These are phyloP conservation scores for Heterobasidion annosum DNA, from an alignment of 1,284 basidiomycete species.

Conservation along the genomic window DNA sequence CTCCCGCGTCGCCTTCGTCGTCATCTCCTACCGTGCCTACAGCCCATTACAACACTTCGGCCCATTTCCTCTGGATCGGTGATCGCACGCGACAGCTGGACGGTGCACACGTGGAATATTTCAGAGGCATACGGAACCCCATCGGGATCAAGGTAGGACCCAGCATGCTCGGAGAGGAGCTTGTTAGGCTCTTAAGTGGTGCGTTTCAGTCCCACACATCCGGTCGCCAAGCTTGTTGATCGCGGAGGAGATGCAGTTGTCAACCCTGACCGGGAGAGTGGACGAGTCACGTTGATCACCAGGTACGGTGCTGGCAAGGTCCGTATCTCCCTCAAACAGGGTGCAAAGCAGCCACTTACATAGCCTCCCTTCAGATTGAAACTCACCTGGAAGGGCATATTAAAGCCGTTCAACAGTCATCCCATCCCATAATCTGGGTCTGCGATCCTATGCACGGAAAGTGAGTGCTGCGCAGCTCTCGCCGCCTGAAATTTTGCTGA, in stretches of 20 bases:
- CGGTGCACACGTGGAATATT: constrained; percentile 95
- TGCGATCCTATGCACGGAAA: constrained; percentile 99
- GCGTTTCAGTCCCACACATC: constrained; percentile 16
- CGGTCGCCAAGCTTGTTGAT: neutral
- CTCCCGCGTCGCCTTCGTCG: constrained; percentile 20
- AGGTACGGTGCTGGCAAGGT: constrained; percentile 89
- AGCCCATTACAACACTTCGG: constrained; percentile 69
- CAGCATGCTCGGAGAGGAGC: constrained; percentile 72
- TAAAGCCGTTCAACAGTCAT: constrained; percentile 69
- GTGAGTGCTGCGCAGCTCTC: constrained; percentile 32
- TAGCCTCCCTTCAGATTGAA: constrained; percentile 47
- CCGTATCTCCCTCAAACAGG: constrained; percentile 1
- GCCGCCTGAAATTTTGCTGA: neutral
- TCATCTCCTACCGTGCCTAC: constrained; percentile 21
- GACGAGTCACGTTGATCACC: constrained; percentile 86
- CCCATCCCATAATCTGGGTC: constrained; percentile 87
- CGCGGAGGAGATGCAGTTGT: constrained; percentile 44
- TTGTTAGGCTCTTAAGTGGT: constrained; percentile 78
- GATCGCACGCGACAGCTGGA: constrained; percentile 92
- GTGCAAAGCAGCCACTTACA: neutral
- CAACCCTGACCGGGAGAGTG: constrained; percentile 78
- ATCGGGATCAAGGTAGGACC: constrained; percentile 97
- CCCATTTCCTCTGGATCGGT: constrained; percentile 96
- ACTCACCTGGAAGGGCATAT: constrained; percentile 77
- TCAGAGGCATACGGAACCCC: constrained; percentile 90